Evolutionary conservation across 2,329 filamentous ascomycete species (phyloP), one percentile per base, ranked within the genome.

Genomic region (Fusarium oxysporum): DNA sequence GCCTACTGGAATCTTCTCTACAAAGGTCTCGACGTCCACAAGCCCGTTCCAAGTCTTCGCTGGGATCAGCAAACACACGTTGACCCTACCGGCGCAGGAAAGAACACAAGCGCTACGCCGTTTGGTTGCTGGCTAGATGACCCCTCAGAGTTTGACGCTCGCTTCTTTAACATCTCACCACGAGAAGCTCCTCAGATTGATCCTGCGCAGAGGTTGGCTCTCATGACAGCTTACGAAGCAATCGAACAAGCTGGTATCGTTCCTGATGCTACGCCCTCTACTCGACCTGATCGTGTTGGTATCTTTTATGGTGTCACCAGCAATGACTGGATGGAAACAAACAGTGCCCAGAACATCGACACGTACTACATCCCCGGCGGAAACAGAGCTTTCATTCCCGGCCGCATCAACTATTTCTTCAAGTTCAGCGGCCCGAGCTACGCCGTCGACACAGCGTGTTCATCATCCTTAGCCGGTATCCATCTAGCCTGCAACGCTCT

Each of bases 281-380:
- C 90, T 3, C 88, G 89, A 6, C 71, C 77, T 0, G 75, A 83
- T n/a, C 81, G 85, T 0, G 90, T 94, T 40, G 93, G 92, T 41
- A 92, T 90, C 0, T 95, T 93, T 77, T 94, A 93, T 70, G 93
- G 92, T 32, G 90, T 92, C 78, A 92, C 92, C 3, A 93, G 91
- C 57, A 92, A 95, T 70, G 93, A 95, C 78, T 95, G 91, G 88
- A 87, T 91, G 82, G 93, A 95, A 88, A 90, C 93, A 65, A 95
- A 95, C 78, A 89, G 88, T 14, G 88, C 89, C 0, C 91, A 95
- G 77, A 90, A 93, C 10, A 84, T 90, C n/a, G 84, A 85, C 61
- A 88, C 86, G 0, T 89, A 90, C 75, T 87, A 81, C 73, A 86
- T 90, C 48, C 84, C 88, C 0, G 74, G 74, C 1, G 74, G 74